Evolutionary conservation across 108 stramenopile species (phyloP), one percentile per base, ranked within the genome.

Genomic region (Pseudonitzschia pungens): DNA sequence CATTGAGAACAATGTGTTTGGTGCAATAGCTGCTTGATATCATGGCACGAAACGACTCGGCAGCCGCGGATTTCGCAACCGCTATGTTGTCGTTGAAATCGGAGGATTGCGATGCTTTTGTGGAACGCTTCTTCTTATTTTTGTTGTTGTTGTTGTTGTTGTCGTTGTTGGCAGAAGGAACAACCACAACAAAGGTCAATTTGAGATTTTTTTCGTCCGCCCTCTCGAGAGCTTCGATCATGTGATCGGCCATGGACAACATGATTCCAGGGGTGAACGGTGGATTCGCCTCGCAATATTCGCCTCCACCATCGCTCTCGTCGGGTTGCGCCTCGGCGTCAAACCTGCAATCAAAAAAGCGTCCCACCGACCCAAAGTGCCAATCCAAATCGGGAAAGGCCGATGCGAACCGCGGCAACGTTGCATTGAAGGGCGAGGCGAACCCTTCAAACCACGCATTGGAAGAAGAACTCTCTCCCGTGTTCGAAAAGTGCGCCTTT

Each of bases 181-280:
- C 78, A 22, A 93, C 70, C 12, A 93, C 77, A 22, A 84, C 76
- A 72, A 84, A 93, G 0, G 88, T 84, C 63, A 90, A 70, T 0
- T 11, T 24, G 8, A 22, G 21, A 4, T 62, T 15, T 0, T 65
- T 62, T 36, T 64, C 18, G 28, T 74, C 58, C 0, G 85, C 88
- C 4, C 28, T 36, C 11, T 65, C 69, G 52, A 90, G 48, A 32
- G 77, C 62, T 6, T 86, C 43, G 10, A 69, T 48, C 36, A 90
- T 81, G 31, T 75, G 63, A 2, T 80, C 51, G 12, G 70, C 77
- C 92, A 93, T 90, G 29, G 65, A 54, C 4, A 41, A 28, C 89
- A 93, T 93, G 27, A 89, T 28, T 0, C 85, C 89, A 9, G 89
- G 89, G 0, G 86, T 77, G 60, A 93, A 93, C 11, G 92, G 92